Base-by-base conservation (phyloP, 352 stramenopile species). In the Blastocystis sp. region DNA sequence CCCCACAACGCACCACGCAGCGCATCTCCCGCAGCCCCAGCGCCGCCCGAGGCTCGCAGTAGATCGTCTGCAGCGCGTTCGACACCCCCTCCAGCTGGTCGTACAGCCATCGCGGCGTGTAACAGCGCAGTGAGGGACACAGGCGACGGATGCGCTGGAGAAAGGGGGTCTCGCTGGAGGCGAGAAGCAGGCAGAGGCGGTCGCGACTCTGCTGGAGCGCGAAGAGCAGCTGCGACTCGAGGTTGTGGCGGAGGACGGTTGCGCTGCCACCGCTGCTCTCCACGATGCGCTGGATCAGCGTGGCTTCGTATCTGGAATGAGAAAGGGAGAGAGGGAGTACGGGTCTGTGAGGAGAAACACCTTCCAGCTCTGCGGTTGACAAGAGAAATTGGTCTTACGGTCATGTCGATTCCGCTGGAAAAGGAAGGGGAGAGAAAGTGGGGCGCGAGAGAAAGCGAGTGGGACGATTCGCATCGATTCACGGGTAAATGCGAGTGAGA, bases 31-130 rank as follows among this genome's bases (percentile, higher is more conserved):
- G 18, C 6, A 81, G 40, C 7, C 40, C 27, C 7, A 63, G 6
- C 14, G 1, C 21, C 24, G 34, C 16, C 16, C 40, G 51, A 16
- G 69, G 69, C 18, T 51, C 14, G 51, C 51, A 59, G 32, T 59
- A 59, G 32, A 59, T 59, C 18, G 18, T 59, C 32, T 59, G 51
- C n/a, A 59, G 32, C n/a, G 51, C n/a, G 11, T 59, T 59, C 51
- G n/a, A 32, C 11, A 32, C 51, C 32, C 51, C 51, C 32, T 59
- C 48, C 24, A 81, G 21, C 9, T 32, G 29, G 27, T 81, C 69
- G 40, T 46, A 63, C 61, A 81, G 16, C 69, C 69, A 81, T 11
- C 63, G 40, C 0, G 69, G 69, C 3, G 69, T 63, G 7, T 40
- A 21, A 32, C 61, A 18, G 1, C n/a, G 14, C 3, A 65, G 0